These are phyloP conservation scores for Arabis hirsuta DNA, from an alignment of 345 rosid species.

Conservation along the genomic window DNA sequence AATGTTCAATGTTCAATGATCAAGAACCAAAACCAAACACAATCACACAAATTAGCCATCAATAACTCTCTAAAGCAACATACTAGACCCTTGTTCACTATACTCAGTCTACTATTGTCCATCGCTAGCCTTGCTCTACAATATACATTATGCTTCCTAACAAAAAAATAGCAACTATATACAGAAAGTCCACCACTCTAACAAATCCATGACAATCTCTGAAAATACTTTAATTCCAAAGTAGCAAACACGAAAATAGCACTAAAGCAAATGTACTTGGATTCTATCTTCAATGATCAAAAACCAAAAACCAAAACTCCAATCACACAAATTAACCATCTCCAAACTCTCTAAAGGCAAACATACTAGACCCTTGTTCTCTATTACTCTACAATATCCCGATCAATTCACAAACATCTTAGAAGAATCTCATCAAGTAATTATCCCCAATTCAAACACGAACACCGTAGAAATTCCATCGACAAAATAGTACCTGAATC, in stretches of 20 bases:
- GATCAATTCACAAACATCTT: neutral
- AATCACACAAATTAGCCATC: constrained; percentile 15
- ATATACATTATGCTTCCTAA: neutral
- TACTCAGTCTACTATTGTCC: neutral
- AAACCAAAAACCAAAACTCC: neutral
- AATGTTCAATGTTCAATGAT: neutral
- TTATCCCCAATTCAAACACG: neutral
- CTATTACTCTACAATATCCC: neutral
- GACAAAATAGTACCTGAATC: constrained; percentile 55
- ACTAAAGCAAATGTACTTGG: neutral
- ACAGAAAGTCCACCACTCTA: constrained; percentile 15
- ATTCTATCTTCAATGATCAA: neutral
- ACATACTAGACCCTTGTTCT: neutral
- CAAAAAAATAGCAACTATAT: neutral
- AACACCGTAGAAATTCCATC: neutral
- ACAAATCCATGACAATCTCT: no score
- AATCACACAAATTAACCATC: constrained; percentile 11
- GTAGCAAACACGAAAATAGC: neutral
- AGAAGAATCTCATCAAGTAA: neutral
- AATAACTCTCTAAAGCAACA: neutral
- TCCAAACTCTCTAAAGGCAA: neutral
- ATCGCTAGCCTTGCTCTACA: neutral
- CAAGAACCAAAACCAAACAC: neutral
- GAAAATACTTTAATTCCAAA: neutral
- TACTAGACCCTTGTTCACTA: neutral